Evolutionary conservation across 306 rosid genomes (phyloP).

Genomic region (Malus fusca): DNA sequence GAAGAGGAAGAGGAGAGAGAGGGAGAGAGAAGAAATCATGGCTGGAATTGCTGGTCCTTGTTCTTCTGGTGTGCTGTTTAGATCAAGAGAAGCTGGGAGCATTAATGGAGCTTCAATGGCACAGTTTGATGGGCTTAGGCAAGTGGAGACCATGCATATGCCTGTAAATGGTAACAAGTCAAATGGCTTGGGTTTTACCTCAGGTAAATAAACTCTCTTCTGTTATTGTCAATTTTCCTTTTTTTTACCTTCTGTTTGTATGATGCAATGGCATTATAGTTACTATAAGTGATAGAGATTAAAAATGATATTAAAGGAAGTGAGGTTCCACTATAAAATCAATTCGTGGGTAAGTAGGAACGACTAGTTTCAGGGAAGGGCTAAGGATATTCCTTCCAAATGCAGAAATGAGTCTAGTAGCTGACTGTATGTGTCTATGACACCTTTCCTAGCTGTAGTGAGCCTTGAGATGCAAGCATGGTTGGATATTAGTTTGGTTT

Average conservation of each 20-base stretch:
- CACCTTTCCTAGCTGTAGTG: neutral
- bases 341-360: neutral
- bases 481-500: neutral
- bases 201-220: conserved; percentile 18
- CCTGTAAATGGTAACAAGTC: conserved; percentile 15
- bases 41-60: conserved; percentile 27
- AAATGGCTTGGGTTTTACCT: conserved; percentile 17
- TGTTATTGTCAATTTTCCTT: neutral
- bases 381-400: neutral
- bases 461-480: neutral
- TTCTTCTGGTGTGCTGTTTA: conserved; percentile 36
- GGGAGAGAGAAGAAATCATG: conserved; percentile 11
- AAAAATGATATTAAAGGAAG: neutral
- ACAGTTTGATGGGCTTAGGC: conserved; percentile 37
- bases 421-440: neutral
- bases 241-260: neutral
- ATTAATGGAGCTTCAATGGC: conserved; percentile 17
- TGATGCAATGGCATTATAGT: neutral
- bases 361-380: neutral
- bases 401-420: neutral
- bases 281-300: neutral
- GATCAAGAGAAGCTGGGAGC: conserved; percentile 19
- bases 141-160: conserved; percentile 18
- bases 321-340: neutral
- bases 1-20: neutral